These are phyloP conservation scores for Hemerocallis citrina DNA, from an alignment of 106 monocot species.

Conservation along the genomic window DNA sequence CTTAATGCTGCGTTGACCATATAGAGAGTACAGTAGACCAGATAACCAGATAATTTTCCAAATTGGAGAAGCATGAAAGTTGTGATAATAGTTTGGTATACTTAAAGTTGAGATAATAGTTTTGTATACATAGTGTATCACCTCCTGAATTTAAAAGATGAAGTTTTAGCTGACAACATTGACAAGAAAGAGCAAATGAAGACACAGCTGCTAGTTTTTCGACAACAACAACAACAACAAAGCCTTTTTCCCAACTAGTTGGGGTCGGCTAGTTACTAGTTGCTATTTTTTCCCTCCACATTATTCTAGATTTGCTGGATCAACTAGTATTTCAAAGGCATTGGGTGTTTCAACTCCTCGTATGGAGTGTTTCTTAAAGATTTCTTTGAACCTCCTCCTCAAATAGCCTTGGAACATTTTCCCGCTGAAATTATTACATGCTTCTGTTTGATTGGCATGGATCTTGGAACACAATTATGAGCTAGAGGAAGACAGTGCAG, in stretches of 20 bases:
- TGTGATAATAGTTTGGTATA: too few species aligned
- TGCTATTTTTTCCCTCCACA: not conserved
- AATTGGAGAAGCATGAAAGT: not conserved
- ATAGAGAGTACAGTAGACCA: too few species aligned
- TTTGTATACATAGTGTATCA: not conserved
- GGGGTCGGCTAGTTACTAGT: too few species aligned
- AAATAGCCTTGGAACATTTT: not conserved
- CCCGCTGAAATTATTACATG: not conserved
- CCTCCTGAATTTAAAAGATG: not conserved
- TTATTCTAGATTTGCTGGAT: slow-evolving; percentile 1
- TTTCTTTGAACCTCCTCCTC: not conserved
- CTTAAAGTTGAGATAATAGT: too few species aligned
- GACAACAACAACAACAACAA: too few species aligned
- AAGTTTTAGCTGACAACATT: too few species aligned
- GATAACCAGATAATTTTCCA: not conserved
- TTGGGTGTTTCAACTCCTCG: not conserved
- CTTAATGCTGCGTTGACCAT: not conserved
- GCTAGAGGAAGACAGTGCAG: too few species aligned
- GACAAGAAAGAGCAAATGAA: too few species aligned
- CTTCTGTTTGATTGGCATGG: not conserved
- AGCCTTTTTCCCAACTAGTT: too few species aligned
- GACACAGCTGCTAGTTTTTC: not conserved
- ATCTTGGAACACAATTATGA: too few species aligned
- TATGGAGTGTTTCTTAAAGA: not conserved
- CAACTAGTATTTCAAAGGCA: not conserved